Base-by-base conservation (phyloP, 2,329 filamentous ascomycete species). In the Thielaviopsis ethacetica region DNA sequence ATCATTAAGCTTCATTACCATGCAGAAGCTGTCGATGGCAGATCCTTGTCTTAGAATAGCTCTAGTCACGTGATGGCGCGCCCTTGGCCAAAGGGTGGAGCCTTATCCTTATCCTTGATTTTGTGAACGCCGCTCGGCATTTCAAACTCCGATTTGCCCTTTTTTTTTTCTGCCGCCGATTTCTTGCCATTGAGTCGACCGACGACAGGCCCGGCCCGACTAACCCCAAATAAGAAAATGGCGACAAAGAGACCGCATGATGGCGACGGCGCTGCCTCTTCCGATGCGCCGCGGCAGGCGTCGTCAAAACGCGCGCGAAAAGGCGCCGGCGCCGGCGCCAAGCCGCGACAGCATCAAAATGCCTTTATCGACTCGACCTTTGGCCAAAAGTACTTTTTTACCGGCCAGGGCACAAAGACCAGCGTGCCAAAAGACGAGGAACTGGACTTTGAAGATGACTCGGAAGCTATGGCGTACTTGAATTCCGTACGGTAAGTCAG, bases 321-420 rank as follows among this genome's bases (percentile, higher is more conserved):
- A 54, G 21, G 30, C 6, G 49, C 19, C 61, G 69, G 59, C 70
- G 69, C 61, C 68, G 71, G 56, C 69, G 72, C 59, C 68, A 74
- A 62, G 70, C 72, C 64, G 70, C 72, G 59, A 3, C 70, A 73
- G 56, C 70, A 73, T 57, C 69, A 74, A 61, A 71, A 73, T 63
- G 71, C 73, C 4, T 70, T 72, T 54, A 75, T 83, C 61, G 78
- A 88, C 67, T 77, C 81, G 10, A 79, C 81, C 2, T 88, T 82
- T 69, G 86, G 86, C 49, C 85, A 88, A 70, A 80, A 82, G 69
- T 81, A 82, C 65, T 85, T 85, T 51, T 86, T 90, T 64, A 83
- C 84, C 6, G 78, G 78, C n/a, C 70, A 81, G 15, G 77, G 81
- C 53, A 73, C 77, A 61, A 63, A 68, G n/a, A 69, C 72, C 3